Conservation (phyloP, 192 early-diverging fungal genomes). For the Gigaspora rosea region DNA sequence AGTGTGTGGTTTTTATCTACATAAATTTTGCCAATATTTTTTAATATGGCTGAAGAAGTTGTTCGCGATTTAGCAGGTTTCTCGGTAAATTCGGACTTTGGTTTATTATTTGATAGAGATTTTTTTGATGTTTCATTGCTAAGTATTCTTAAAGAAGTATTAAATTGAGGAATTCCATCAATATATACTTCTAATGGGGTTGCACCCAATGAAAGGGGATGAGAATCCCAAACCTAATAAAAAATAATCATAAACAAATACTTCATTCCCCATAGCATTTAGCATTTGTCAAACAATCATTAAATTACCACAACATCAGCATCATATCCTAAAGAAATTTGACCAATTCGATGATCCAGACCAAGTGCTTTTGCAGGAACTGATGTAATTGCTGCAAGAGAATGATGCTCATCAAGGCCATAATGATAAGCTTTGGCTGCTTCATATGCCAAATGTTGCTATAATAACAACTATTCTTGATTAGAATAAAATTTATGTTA, state of each 20-base stretch:
- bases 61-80: too few species aligned
- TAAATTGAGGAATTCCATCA: constrained; percentile 68
- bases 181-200: constrained; percentile 73
- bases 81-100: too few species aligned
- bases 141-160: constrained; percentile 21
- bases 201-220: constrained; percentile 69
- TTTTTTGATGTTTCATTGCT: not conserved
- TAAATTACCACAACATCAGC: constrained; percentile 64
- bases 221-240: constrained; percentile 63
- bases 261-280: too few species aligned
- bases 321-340: constrained; percentile 67
- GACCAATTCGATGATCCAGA: constrained; percentile 66
- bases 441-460: constrained; percentile 72
- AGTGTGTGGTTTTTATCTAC: not conserved
- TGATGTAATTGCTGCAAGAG: constrained; percentile 68
- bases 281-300: too few species aligned
- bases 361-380: constrained; percentile 72
- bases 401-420: constrained; percentile 59
- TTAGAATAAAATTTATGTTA: too few species aligned
- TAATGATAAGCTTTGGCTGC: constrained; percentile 75
- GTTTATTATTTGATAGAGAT: too few species aligned
- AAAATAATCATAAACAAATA: too few species aligned
- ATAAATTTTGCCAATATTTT: constrained; percentile 46
- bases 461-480: too few species aligned
- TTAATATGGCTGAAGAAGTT: constrained; percentile 36